Base-by-base conservation (phyloP, 169 alveolate genomes). In the Plasmodium ovale region DNA sequence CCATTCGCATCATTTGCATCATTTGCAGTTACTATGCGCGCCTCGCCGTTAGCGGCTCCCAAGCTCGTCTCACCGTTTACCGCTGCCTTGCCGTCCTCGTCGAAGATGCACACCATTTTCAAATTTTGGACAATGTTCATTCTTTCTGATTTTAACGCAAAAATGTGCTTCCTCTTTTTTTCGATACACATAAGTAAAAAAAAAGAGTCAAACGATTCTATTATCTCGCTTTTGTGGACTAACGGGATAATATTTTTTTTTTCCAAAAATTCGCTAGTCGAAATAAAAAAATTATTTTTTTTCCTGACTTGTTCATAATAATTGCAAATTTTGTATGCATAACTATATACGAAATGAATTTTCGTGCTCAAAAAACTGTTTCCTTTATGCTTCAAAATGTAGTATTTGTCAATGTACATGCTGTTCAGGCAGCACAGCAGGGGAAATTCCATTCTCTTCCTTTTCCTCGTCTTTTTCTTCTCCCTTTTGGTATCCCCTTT, bases 351-450 rank as follows among this genome's bases (percentile, higher is more conserved):
- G 29, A 85, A 85, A 69, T 85, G 91, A 2, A 16, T 19, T 60
- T 85, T 85, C 51, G 25, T 56, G 16, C 33, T 85, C 59, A 85
- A 64, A 14, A 31, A 54, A 49, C 56, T 53, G 29, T 29, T 39
- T 56, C 51, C 73, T 60, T 85, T 85, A 21, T 85, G 42, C 23
- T 69, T 85, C 39, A 85, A 69, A 14, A 85, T 44, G 37, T 85
- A 85, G 49, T 69, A 69, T 39, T 71, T 53, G 33, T 85, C 91
- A 19, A 85, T 85, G 44, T 85, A 85, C 16, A 85, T 69, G 31
- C 91, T 85, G 69, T 85, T 85, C 23, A 85, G 54, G 39, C 91
- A 85, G n/a, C 91, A 85, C n/a, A 69, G 53, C 1, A 62, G 84
- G 12, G 82, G 16, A 58, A 49, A 79, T n/a, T 51, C n/a, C 7